Conservation (phyloP, 208 protist genomes). For the Leptomonas seymouri region DNA sequence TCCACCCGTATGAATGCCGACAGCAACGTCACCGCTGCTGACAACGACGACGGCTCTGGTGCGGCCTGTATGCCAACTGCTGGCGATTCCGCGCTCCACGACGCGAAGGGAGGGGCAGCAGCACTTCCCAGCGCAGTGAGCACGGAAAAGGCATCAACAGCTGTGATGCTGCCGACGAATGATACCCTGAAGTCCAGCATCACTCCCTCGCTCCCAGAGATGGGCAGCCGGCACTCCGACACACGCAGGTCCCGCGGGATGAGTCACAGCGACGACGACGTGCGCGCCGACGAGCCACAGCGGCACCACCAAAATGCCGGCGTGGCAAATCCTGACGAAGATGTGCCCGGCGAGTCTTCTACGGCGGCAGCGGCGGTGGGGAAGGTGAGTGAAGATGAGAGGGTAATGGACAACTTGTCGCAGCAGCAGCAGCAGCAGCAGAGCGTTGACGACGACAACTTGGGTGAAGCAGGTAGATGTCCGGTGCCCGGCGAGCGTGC, state of each 20-base stretch:
- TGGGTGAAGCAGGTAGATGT: conserved; percentile 18
- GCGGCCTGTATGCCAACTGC: no score
- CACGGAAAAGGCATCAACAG: background rate
- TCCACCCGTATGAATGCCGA: no score
- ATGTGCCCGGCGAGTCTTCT: no score
- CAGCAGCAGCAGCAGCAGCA: background rate
- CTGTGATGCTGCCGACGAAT: background rate
- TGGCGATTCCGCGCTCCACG: background rate
- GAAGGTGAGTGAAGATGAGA: no score
- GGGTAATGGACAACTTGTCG: background rate
- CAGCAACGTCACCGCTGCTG: no score
- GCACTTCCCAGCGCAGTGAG: background rate
- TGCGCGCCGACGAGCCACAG: background rate
- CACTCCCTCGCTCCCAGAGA: background rate
- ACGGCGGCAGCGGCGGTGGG: background rate
- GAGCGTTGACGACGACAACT: conserved; percentile 12
- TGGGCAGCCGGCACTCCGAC: background rate
- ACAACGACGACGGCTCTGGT: no score
- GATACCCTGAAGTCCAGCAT: background rate
- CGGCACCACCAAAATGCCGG: background rate
- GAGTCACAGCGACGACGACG: background rate
- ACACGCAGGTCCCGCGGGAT: background rate
- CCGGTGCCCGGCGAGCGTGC: conserved; percentile 1
- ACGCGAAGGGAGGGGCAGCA: background rate
- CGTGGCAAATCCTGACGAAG: background rate